Base-by-base conservation (phyloP, 345 rosid species). In the Acer yangbiense region DNA sequence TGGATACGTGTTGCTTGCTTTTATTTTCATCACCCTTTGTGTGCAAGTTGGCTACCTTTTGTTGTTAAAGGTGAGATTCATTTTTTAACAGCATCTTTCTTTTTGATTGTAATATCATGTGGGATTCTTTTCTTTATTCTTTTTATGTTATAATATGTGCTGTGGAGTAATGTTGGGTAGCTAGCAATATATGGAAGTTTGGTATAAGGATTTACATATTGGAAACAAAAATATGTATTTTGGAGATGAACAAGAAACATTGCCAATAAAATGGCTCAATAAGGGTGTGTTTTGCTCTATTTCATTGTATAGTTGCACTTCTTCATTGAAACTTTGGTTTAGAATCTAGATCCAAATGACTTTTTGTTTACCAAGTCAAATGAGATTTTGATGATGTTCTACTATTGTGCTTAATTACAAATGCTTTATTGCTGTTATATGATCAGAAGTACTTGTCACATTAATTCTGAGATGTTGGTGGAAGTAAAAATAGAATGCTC, bases 11-110 rank as follows among this genome's bases (percentile, higher is more conserved):
- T 4, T 17, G 21, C 18, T 3, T 27, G 25, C 73, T 29, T 71
- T 39, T 32, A 5, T 65, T 17, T 48, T 66, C 61, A 6, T 65
- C 76, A 44, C 25, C 69, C 63, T 32, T 72, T 6, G 39, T 12
- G 44, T 3, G 67, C 54, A 39, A 20, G 76, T 58, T 72, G 41
- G 12, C 29, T 25, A 48, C n/a, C 68, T 60, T 73, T 62, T 23
- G 29, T 46, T 44, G 46, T 61, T 62, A 17, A 62, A 73, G 27
- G 43, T 61, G 58, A 73, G 58, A 21, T 46, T 50, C 25, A 58
- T 39, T 48, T 61, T 64, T 62, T 64, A 10, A 64, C 43, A 18
- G 12, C 58, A 48, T 17, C 58, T 16, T 54, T 7, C 7, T 16
- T 61, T 62, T 41, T 44, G 20, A 12, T 65, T 20, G 6, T 50